Evolutionary conservation across 495 filamentous ascomycete genomes (phyloP).

Genomic region (Podospora didyma): DNA sequence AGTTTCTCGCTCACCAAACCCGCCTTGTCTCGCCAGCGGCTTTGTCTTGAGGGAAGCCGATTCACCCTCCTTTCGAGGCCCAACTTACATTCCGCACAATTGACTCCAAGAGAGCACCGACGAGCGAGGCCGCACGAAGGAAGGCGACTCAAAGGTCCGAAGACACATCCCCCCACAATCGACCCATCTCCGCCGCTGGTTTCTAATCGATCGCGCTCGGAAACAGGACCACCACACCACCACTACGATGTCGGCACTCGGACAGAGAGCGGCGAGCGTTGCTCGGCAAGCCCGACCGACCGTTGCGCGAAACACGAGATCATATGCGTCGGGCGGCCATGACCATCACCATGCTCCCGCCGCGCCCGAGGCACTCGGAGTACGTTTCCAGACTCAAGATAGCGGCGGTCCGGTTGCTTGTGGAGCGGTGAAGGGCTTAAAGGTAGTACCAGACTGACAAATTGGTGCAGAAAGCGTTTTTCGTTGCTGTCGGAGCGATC

Average conservation of each 20-base stretch:
- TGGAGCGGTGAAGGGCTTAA: neutral
- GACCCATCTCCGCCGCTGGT: slow-evolving; percentile 5
- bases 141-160: neutral
- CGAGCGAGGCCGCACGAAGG: slow-evolving; percentile 5
- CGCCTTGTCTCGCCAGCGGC: neutral
- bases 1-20: slow-evolving; percentile 17
- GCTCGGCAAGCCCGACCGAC: slow-evolving; percentile 33
- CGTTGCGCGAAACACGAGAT: slow-evolving; percentile 28
- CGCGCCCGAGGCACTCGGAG: slow-evolving; percentile 41
- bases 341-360: slow-evolving; percentile 29
- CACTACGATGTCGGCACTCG: slow-evolving; percentile 40
- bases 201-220: slow-evolving; percentile 11
- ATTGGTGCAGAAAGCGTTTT: slow-evolving; percentile 34
- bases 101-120: neutral
- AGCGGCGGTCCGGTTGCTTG: neutral
- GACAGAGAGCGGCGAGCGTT: slow-evolving; percentile 35
- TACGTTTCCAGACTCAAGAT: slow-evolving; percentile 21
- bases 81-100: neutral
- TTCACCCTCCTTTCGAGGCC: neutral
- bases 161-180: slow-evolving; percentile 1
- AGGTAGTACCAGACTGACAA: slow-evolving; percentile 6
- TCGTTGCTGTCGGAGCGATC: slow-evolving; percentile 32
- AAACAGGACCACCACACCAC: no score
- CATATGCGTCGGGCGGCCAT: slow-evolving; percentile 39
- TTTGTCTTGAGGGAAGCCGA: neutral